Conservation (phyloP, 2,329 filamentous ascomycete genomes). For the Penicillium sp. region DNA sequence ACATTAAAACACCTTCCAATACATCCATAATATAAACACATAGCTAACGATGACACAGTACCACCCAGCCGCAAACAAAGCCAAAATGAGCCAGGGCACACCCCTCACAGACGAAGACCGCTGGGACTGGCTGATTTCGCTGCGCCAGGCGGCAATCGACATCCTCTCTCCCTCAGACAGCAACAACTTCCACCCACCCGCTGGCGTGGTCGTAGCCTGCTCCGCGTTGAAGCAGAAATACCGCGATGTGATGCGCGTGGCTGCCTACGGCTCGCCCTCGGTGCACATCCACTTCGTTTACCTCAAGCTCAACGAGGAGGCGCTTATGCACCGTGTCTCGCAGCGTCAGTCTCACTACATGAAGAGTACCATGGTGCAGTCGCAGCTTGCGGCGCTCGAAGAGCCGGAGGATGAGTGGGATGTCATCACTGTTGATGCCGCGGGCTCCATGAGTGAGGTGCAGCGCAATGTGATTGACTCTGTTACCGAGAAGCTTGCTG, state of each 20-base stretch:
- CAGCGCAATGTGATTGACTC: slow-evolving; percentile 58
- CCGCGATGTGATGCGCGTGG: slow-evolving; percentile 83
- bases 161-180: slow-evolving; percentile 44
- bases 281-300: slow-evolving; percentile 92
- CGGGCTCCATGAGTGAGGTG: slow-evolving; percentile 55
- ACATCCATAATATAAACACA: background rate
- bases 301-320: slow-evolving; percentile 72
- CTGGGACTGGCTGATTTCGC: slow-evolving; percentile 90
- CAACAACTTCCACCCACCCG: slow-evolving; percentile 51
- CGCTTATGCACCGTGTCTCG: slow-evolving; percentile 72
- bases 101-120: slow-evolving; percentile 90
- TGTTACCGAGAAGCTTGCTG: slow-evolving; percentile 57
- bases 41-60: slow-evolving; percentile 36
- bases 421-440: slow-evolving; percentile 67
- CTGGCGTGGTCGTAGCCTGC: slow-evolving; percentile 91
- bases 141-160: slow-evolving; percentile 64
- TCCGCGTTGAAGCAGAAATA: slow-evolving; percentile 97
- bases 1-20: background rate
- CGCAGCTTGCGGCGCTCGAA: slow-evolving; percentile 87
- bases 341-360: slow-evolving; percentile 85
- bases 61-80: slow-evolving; percentile 66
- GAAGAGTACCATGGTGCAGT: slow-evolving; percentile 92
- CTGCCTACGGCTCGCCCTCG: slow-evolving; percentile 69
- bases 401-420: slow-evolving; percentile 73
- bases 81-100: slow-evolving; percentile 83